A percentile compares a stretch with the other conserved stretches of the same genome.
These are phyloP conservation scores for Phytomonas sp. DNA, from an alignment of 208 protist species.

Conservation along the genomic window DNA sequence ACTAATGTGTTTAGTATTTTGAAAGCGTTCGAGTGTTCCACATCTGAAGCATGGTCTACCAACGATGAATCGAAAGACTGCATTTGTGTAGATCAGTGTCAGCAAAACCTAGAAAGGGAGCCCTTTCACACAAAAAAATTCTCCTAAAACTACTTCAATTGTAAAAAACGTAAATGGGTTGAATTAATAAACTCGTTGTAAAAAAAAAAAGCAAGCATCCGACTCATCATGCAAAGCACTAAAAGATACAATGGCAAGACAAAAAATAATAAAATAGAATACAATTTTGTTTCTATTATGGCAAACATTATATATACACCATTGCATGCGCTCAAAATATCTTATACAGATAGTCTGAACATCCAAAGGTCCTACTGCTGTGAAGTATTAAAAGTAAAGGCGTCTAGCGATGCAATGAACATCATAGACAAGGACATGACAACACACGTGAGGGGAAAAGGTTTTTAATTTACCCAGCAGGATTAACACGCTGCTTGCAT, in stretches of 20 bases:
- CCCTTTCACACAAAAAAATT: conserved; percentile 1
- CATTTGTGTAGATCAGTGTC: not conserved
- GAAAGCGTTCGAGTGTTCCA: conserved; percentile 84
- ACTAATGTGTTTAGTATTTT: conserved; percentile 72
- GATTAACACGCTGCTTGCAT: conserved; percentile 34
- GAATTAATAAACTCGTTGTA: not conserved
- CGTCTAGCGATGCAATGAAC: not conserved
- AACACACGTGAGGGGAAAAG: not conserved
- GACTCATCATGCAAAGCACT: conserved; percentile 2
- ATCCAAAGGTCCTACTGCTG: not conserved
- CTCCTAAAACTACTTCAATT: conserved; percentile 1
- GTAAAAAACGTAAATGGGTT: not conserved
- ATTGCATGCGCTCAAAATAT: not conserved
- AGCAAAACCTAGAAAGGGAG: not conserved
- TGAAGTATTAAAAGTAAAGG: not conserved
- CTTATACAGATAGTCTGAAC: not conserved
- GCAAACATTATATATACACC: not conserved
- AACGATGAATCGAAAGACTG: conserved; percentile 12
- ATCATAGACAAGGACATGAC: not conserved
- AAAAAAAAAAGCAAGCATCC: not conserved
- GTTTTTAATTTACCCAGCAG: not conserved
- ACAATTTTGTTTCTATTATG: not conserved
- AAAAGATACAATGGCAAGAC: conserved; percentile 1
- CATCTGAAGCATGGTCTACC: conserved; percentile 69
- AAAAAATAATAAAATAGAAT: conserved; percentile 11